Conservation (phyloP, 768 basidiomycete genomes). For the Rhizopogon salebrosus region DNA sequence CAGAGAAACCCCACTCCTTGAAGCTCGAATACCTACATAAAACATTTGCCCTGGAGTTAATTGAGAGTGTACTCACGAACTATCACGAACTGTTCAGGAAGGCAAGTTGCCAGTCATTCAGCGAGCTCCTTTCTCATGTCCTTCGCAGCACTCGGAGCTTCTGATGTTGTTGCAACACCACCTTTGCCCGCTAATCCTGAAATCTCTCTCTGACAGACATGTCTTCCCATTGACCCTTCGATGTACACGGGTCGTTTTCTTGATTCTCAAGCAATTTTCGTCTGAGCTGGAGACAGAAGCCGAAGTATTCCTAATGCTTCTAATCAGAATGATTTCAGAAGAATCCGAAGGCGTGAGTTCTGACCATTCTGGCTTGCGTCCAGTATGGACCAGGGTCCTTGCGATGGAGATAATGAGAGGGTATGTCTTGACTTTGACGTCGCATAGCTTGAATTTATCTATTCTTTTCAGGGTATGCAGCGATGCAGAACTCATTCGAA, state of each 20-base stretch:
- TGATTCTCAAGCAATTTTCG: constrained; percentile 89
- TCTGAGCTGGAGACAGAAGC: constrained; percentile 75
- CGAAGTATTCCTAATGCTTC: constrained; percentile 77
- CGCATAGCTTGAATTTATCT: background rate
- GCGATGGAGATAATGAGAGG: constrained; percentile 92
- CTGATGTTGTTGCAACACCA: constrained; percentile 85
- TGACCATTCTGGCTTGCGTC: constrained; percentile 35
- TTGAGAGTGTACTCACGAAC: constrained; percentile 94
- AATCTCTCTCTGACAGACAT: constrained; percentile 76
- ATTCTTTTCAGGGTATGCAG: constrained; percentile 54
- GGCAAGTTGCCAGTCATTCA: constrained; percentile 35
- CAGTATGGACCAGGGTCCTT: constrained; percentile 85
- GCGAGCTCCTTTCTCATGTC: constrained; percentile 1
- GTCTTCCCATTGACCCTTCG: constrained; percentile 86
- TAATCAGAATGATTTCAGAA: constrained; percentile 60
- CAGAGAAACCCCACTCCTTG: constrained; percentile 76
- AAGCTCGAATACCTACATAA: constrained; percentile 80
- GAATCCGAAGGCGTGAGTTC: constrained; percentile 32
- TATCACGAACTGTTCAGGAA: constrained; percentile 82
- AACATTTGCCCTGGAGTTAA: constrained; percentile 94
- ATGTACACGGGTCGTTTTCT: constrained; percentile 89
- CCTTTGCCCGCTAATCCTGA: constrained; percentile 85
- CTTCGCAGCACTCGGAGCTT: constrained; percentile 67
- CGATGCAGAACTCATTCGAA: constrained; percentile 73
- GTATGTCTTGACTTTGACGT: constrained; percentile 28